These are phyloP conservation scores for Colletotrichum sublineola DNA, from an alignment of 2,329 filamentous ascomycete genomes.

Conservation along the genomic window DNA sequence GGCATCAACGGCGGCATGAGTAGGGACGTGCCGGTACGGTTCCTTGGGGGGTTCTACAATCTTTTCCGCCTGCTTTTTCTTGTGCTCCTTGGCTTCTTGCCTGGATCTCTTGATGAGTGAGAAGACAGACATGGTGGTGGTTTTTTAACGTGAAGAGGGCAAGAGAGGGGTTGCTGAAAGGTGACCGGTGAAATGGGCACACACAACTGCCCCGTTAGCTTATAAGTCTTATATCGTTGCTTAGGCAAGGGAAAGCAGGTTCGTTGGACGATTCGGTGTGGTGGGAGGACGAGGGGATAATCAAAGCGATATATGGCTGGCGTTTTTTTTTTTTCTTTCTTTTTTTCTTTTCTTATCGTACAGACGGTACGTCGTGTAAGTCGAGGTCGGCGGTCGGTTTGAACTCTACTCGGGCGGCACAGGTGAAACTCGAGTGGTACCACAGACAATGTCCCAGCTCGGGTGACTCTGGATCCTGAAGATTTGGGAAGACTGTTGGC, in stretches of 20 bases:
- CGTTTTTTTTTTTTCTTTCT: background rate
- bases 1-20: conserved; percentile 71
- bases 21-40: conserved; percentile 73
- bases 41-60: conserved; percentile 54
- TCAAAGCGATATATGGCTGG: conserved; percentile 13
- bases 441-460: conserved; percentile 37
- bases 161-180: background rate
- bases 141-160: background rate
- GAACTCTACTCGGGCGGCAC: conserved; percentile 27
- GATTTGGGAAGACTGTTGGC: conserved; percentile 5
- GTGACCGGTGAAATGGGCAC: background rate
- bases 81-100: conserved; percentile 68
- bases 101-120: conserved; percentile 65
- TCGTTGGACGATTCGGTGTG: background rate
- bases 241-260: background rate
- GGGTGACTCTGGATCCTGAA: conserved; percentile 6
- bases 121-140: conserved; percentile 68
- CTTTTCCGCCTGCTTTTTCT: conserved; percentile 62
- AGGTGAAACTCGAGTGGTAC: conserved; percentile 35
- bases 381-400: conserved; percentile 36
- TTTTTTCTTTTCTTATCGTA: background rate
- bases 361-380: conserved; percentile 26
- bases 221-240: background rate
- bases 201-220: background rate
- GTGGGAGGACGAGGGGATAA: background rate